Percentiles rank a stretch among this genome's conserved stretches.
phyloP scores from a whole-genome alignment of 176 grass and related monocot species.

The Lolium multiflorum region DNA sequence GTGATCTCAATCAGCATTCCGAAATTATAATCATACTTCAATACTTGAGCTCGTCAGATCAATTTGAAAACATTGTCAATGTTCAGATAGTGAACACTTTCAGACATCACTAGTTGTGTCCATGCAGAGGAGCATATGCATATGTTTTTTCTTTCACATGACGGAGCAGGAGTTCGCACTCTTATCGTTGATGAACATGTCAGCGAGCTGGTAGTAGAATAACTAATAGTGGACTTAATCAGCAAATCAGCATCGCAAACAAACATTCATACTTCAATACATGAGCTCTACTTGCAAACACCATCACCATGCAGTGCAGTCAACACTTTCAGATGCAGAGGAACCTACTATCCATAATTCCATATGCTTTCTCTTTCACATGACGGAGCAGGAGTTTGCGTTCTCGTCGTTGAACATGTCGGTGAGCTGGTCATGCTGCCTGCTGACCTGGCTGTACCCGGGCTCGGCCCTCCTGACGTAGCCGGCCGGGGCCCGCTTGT shows the following conservation, averaged over 20 bases:
- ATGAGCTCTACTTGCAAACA: background rate
- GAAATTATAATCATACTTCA: too few relatives aligned
- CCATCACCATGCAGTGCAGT: background rate
- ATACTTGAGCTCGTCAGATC: too few relatives aligned
- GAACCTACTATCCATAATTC: background rate
- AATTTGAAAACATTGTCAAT: too few relatives aligned
- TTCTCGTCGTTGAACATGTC: constrained; percentile 71
- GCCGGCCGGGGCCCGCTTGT: constrained; percentile 64
- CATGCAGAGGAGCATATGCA: background rate
- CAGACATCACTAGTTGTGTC: too few relatives aligned
- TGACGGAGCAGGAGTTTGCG: constrained; percentile 59
- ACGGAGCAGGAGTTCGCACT: too few relatives aligned
- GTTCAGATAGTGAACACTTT: too few relatives aligned
- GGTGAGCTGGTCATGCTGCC: constrained; percentile 55
- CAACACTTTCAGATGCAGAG: background rate
- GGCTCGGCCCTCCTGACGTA: constrained; percentile 56
- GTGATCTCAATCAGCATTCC: too few relatives aligned
- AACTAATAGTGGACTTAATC: background rate
- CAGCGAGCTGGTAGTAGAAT: too few relatives aligned
- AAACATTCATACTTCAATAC: constrained; percentile 5
- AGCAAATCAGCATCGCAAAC: background rate
- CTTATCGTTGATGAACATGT: too few relatives aligned
- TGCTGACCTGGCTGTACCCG: constrained; percentile 29
- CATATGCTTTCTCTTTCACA: constrained; percentile 33
- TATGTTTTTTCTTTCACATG: too few relatives aligned